Conservation (phyloP, 2,329 filamentous ascomycete genomes). For the Aspergillus sp. region DNA sequence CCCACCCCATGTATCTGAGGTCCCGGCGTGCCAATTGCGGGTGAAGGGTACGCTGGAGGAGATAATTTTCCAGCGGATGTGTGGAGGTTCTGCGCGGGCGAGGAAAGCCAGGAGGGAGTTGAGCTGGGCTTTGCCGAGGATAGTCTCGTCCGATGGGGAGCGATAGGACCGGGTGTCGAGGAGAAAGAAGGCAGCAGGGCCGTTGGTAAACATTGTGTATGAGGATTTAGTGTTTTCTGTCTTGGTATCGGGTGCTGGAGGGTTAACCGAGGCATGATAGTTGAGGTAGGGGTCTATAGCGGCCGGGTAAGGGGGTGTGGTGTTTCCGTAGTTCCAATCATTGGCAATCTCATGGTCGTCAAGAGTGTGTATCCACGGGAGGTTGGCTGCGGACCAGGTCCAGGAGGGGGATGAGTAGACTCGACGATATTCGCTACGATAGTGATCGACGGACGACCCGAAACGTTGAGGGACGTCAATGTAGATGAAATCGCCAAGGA, state of each 20-base stretch:
- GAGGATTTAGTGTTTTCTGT: constrained; percentile 74
- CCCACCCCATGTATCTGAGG: constrained; percentile 89
- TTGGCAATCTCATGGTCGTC: constrained; percentile 97
- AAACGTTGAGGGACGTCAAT: constrained; percentile 79
- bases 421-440: constrained; percentile 87
- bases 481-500: constrained; percentile 52
- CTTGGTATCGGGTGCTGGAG: constrained; percentile 48
- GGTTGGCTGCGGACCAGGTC: constrained; percentile 58
- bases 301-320: constrained; percentile 73
- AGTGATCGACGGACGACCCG: constrained; percentile 70
- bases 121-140: constrained; percentile 80
- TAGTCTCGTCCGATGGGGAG: constrained; percentile 59
- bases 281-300: constrained; percentile 82
- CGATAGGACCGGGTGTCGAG: constrained; percentile 88
- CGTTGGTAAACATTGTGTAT: constrained; percentile 70
- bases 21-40: constrained; percentile 92
- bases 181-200: constrained; percentile 91
- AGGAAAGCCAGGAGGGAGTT: constrained; percentile 78
- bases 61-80: constrained; percentile 91
- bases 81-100: constrained; percentile 66
- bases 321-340: constrained; percentile 78
- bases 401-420: constrained; percentile 96
- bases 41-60: constrained; percentile 92
- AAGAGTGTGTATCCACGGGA: constrained; percentile 97
- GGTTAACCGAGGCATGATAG: constrained; percentile 80